Base-by-base conservation (phyloP, 2,329 filamentous ascomycete species). In the Passalora sequoiae region DNA sequence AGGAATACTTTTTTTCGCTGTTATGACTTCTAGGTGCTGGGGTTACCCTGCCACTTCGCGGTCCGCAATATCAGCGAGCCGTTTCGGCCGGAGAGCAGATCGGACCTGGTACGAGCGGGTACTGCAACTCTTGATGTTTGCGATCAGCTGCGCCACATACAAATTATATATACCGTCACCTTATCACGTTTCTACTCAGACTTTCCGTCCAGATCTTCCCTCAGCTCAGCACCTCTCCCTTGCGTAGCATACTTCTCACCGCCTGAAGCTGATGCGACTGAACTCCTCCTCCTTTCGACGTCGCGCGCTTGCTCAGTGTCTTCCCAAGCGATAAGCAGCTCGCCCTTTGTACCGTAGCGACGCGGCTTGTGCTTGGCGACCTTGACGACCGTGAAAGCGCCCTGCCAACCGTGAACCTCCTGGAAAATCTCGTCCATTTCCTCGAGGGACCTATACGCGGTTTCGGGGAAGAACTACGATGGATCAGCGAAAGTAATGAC, bases 401-500 rank as follows among this genome's bases (percentile, higher is more conserved):
- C 63, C 81, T 80, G 50, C 16, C 54, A 49, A 19, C 58, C 58
- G 12, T 54, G 46, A 3, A 55, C 56, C 21, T 57, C 37, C 38
- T 58, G 57, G 24, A 59, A 52, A 56, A 83, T 81, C 53, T 64
- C 66, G 54, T 83, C 80, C 75, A 84, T 83, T 58, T 83, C 80
- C 60, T 84, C 80, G 15, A 84, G 72, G 1, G 74, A 77, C 29
- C 80, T 71, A 57, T 78, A 78, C 1, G 76, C 76, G 7, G 80
- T 83, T 62, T 83, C 80, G 0, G 79, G 80, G 63, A 77, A 82
- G 68, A 80, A 80, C 41, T 40, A 31, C 10, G 30, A 38, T 37
- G 32, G 24, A 42, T 8, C 8, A 19, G 17, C 17, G 30, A 28
- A 19, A 12, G 13, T 20, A 19, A 10, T n/a, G n/a, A n/a, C n/a